phyloP scores from a whole-genome alignment of 2,329 filamentous ascomycete species.

The Fusarium pseudocircinatum region DNA sequence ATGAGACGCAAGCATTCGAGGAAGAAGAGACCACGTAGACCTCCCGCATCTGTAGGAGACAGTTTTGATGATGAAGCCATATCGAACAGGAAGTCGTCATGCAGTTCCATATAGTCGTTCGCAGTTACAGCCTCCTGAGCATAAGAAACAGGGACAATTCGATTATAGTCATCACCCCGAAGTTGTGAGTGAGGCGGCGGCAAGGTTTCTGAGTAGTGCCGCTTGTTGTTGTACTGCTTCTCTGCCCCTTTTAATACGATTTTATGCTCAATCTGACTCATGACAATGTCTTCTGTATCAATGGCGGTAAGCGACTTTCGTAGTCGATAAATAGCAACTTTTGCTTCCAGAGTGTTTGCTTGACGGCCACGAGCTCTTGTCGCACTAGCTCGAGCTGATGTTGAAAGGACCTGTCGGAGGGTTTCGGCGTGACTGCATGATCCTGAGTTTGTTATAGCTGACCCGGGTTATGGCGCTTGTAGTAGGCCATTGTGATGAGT shows the following conservation, averaged over 20 bases:
- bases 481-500: slow-evolving; percentile 52
- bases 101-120: slow-evolving; percentile 37
- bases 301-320: slow-evolving; percentile 30
- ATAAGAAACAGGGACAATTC: neutral
- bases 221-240: slow-evolving; percentile 5
- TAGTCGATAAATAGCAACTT: slow-evolving; percentile 42
- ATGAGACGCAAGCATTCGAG: slow-evolving; percentile 52
- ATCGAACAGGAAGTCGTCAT: slow-evolving; percentile 41
- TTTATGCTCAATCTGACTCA: slow-evolving; percentile 14
- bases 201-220: slow-evolving; percentile 1
- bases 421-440: slow-evolving; percentile 52
- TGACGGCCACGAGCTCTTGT: slow-evolving; percentile 54
- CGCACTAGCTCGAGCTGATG: slow-evolving; percentile 53
- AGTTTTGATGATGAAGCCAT: slow-evolving; percentile 47
- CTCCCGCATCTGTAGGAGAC: slow-evolving; percentile 50
- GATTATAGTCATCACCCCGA: slow-evolving; percentile 8
- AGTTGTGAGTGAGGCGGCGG: slow-evolving; percentile 5
- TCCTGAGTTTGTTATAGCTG: slow-evolving; percentile 45
- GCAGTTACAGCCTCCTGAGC: neutral
- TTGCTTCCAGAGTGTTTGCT: slow-evolving; percentile 49
- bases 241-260: slow-evolving; percentile 9
- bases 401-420: slow-evolving; percentile 54
- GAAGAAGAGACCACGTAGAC: slow-evolving; percentile 52
- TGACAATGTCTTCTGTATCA: slow-evolving; percentile 27
- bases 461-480: slow-evolving; percentile 22